Base-by-base conservation (phyloP, 306 rosid genomes). In the Echinosophora koreensis region DNA sequence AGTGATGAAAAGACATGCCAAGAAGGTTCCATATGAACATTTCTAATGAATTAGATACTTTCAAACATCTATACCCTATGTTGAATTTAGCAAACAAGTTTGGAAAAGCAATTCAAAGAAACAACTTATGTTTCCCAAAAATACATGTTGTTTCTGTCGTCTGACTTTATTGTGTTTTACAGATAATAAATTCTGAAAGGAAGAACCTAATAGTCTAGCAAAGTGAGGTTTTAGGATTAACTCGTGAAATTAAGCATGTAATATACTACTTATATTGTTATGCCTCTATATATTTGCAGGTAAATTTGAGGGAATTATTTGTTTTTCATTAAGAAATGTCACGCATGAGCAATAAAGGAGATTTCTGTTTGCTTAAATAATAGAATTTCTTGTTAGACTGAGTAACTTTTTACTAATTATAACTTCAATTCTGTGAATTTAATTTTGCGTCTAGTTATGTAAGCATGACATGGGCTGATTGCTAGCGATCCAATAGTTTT, bases 401-500 rank as follows among this genome's bases (percentile, higher is more conserved):
- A 14, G 9, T 41, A 58, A 11, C 8, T 28, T 58, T 59, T 42
- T 32, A 13, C 15, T 17, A 6, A 3, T 3, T 35, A 35, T 22
- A 22, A 22, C 22, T 22, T 30, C 5, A 34, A 39, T 61, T 61
- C 1, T 28, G 50, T 28, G 14, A 32, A 39, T 66, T 41, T 15
- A 14, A 18, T 8, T 59, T 38, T 39, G 65, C 52, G 22, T 16
- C 15, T 51, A 46, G 34, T 77, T 30, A 69, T 15, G 83, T 56
- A 73, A 80, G 79, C 85, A 69, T 88, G 88, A 83, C 79, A 58
- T 56, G 1, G 44, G 65, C 2, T 42, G 75, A 55, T 37, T 16
- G 81, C 61, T 35, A 80, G 73, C 77, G 16, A 80, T 11, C 61
- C 44, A 54, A 35, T 34, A 44, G 37, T 37, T 12, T 37, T 49